A percentile compares a stretch with the other conserved stretches of the same genome.
Conservation (phyloP, 306 rosid species). For the Luffa acutangula region DNA sequence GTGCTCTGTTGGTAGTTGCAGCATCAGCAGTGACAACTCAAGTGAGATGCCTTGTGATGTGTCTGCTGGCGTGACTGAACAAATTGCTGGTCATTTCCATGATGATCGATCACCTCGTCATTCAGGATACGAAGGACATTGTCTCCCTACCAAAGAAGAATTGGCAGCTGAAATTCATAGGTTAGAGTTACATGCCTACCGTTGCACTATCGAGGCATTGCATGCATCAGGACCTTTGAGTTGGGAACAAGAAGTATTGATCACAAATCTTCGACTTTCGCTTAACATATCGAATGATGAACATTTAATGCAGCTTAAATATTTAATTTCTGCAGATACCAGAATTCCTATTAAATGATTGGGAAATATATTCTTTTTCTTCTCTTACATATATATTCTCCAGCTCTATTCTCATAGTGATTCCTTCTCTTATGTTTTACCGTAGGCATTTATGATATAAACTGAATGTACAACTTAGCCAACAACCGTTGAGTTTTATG, state of each 20-base stretch:
- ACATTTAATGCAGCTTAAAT: constrained; percentile 79
- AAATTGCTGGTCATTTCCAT: constrained; percentile 27
- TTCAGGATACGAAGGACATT: constrained; percentile 30
- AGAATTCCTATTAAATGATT: constrained; percentile 26
- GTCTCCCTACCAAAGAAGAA: constrained; percentile 41
- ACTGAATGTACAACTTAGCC: constrained; percentile 5
- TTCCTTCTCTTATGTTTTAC: not conserved
- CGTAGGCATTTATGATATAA: not conserved
- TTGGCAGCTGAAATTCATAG: constrained; percentile 75
- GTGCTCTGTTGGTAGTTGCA: constrained; percentile 93
- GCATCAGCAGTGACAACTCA: constrained; percentile 32
- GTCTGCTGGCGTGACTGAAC: constrained; percentile 36
- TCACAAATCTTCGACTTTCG: constrained; percentile 92
- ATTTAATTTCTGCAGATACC: constrained; percentile 60
- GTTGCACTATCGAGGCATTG: constrained; percentile 86
- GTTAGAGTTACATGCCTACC: constrained; percentile 96
- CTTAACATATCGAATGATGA: constrained; percentile 96
- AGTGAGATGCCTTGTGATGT: constrained; percentile 14
- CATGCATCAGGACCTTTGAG: constrained; percentile 96
- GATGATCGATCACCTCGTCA: constrained; percentile 52
- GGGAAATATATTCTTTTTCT: constrained; percentile 26
- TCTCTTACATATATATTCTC: not conserved
- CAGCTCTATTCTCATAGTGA: not conserved
- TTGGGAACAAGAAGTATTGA: constrained; percentile 95
- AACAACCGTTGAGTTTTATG: constrained; percentile 4